Conservation (phyloP, 2,329 filamentous ascomycete species). For the Aspergillus phoenicis region DNA sequence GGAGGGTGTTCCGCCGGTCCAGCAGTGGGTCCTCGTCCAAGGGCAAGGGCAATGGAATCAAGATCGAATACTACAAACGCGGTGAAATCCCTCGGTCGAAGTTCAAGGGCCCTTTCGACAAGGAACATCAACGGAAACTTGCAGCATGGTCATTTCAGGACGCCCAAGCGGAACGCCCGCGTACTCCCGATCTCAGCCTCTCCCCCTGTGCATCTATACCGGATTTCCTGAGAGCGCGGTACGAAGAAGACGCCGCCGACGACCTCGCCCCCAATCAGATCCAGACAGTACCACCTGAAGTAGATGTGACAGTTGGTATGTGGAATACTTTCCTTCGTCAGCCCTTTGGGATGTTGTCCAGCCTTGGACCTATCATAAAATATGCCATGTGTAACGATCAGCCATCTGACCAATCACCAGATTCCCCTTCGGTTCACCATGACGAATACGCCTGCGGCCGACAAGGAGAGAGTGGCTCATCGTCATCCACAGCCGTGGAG, state of each 20-base stretch:
- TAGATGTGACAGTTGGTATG: conserved; percentile 24
- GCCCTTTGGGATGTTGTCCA: neutral
- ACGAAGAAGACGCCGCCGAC: conserved; percentile 23
- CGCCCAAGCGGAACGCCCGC: conserved; percentile 37
- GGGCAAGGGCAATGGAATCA: conserved; percentile 37
- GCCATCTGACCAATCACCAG: conserved; percentile 21
- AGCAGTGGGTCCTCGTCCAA: conserved; percentile 21
- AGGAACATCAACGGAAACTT: conserved; percentile 46
- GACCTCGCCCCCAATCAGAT: conserved; percentile 21
- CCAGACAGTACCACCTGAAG: conserved; percentile 17
- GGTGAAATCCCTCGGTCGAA: conserved; percentile 52
- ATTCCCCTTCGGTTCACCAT: conserved; percentile 24
- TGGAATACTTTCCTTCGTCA: neutral
- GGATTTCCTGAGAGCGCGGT: conserved; percentile 26
- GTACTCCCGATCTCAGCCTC: conserved; percentile 40
- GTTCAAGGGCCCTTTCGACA: conserved; percentile 52
- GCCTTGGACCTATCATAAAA: neutral
- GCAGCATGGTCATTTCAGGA: conserved; percentile 49
- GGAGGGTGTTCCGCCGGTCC: conserved; percentile 37
- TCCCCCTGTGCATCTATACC: conserved; percentile 41
- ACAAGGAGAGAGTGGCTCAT: conserved; percentile 33
- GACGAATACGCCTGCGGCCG: conserved; percentile 29
- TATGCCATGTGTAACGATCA: neutral
- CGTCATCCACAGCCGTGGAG: conserved; percentile 41
- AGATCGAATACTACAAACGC: conserved; percentile 53